These are phyloP conservation scores for Trichoderma sp. DNA, from an alignment of 2,329 filamentous ascomycete genomes.

Conservation along the genomic window DNA sequence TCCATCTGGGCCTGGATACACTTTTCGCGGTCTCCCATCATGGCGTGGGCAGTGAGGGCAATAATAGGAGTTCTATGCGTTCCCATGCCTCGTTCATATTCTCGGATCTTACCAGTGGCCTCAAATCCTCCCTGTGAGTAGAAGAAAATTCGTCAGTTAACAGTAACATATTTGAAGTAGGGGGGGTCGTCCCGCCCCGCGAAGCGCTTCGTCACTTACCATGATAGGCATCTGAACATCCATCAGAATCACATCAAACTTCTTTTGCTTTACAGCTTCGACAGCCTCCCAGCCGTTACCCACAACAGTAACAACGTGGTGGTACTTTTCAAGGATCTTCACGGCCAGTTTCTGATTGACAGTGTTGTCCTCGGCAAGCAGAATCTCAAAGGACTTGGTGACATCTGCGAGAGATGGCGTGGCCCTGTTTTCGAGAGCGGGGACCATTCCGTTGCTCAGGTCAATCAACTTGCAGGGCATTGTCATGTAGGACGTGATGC, in stretches of 20 bases:
- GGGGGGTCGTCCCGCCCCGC: background rate
- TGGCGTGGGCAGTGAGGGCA: slow-evolving; percentile 94
- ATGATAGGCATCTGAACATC: slow-evolving; percentile 99
- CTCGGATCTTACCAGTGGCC: slow-evolving; percentile 92
- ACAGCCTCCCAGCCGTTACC: slow-evolving; percentile 94
- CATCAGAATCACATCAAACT: slow-evolving; percentile 97
- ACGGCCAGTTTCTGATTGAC: slow-evolving; percentile 96
- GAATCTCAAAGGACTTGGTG: slow-evolving; percentile 91
- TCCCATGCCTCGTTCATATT: slow-evolving; percentile 84
- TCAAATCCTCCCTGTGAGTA: slow-evolving; percentile 81
- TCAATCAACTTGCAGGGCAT: slow-evolving; percentile 94
- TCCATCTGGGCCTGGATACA: slow-evolving; percentile 99
- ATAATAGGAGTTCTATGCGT: slow-evolving; percentile 91
- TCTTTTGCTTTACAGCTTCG: slow-evolving; percentile 86
- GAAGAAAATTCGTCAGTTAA: background rate
- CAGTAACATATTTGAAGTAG: background rate
- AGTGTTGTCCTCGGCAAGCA: slow-evolving; percentile 94
- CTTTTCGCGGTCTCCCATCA: slow-evolving; percentile 97
- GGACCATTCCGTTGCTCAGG: slow-evolving; percentile 93
- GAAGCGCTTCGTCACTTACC: slow-evolving; percentile 54
- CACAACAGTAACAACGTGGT: slow-evolving; percentile 88
- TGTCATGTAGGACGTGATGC: slow-evolving; percentile 99
- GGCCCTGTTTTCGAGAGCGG: slow-evolving; percentile 88
- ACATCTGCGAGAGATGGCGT: slow-evolving; percentile 91
- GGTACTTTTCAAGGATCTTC: slow-evolving; percentile 96